phyloP scores from a whole-genome alignment of 192 early-diverging fungal species.

The Chytriomyces sp. region DNA sequence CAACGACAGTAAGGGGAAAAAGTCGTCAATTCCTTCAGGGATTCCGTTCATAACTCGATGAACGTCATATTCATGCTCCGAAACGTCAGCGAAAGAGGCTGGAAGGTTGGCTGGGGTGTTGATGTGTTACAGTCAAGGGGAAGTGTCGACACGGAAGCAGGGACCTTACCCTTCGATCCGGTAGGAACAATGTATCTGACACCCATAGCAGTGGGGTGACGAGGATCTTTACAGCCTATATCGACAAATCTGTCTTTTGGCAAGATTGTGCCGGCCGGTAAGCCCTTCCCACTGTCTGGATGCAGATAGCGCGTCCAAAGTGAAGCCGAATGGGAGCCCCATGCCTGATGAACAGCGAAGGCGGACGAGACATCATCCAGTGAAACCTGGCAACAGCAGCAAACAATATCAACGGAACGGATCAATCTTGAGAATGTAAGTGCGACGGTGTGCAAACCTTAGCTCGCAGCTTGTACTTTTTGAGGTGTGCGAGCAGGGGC shows the following conservation, averaged over 20 bases:
- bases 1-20: slow-evolving; percentile 67
- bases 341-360: slow-evolving; percentile 72
- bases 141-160: slow-evolving; percentile 41
- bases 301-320: slow-evolving; percentile 31
- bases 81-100: slow-evolving; percentile 37
- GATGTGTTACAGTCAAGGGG: neutral
- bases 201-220: slow-evolving; percentile 62
- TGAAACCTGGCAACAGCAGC: too few relatives aligned
- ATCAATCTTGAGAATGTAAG: too few relatives aligned
- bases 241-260: slow-evolving; percentile 39
- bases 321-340: slow-evolving; percentile 60
- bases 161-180: neutral
- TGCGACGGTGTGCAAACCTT: slow-evolving; percentile 71
- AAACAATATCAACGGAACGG: too few relatives aligned
- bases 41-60: slow-evolving; percentile 83
- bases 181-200: slow-evolving; percentile 52
- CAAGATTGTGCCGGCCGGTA: slow-evolving; percentile 33
- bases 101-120: slow-evolving; percentile 47
- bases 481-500: slow-evolving; percentile 66
- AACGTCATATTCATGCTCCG: slow-evolving; percentile 60
- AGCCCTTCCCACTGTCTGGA: neutral
- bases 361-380: slow-evolving; percentile 68
- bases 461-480: slow-evolving; percentile 76
- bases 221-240: slow-evolving; percentile 47
- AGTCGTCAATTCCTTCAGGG: slow-evolving; percentile 85